Conservation (phyloP, 495 filamentous ascomycete genomes). For the Xylaria scruposa region DNA sequence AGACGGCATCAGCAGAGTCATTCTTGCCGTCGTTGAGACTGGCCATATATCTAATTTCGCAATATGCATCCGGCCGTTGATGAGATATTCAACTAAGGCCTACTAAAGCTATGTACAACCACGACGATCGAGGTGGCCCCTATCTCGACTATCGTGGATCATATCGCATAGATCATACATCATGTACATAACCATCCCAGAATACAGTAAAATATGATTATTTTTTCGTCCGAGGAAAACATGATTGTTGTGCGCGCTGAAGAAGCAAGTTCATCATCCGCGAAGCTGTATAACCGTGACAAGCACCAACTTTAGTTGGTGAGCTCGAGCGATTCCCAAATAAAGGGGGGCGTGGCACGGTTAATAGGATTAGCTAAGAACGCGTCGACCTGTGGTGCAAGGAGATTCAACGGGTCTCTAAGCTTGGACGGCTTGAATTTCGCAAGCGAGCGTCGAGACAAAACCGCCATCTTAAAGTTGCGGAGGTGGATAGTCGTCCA, state of each 20-base stretch:
- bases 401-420: constrained; percentile 23
- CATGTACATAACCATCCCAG: not conserved
- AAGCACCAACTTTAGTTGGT: too few relatives aligned
- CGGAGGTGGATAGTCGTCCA: constrained; percentile 2
- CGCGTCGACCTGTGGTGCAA: not conserved
- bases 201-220: constrained; percentile 12
- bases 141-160: constrained; percentile 7
- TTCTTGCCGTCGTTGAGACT: not conserved
- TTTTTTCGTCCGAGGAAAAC: not conserved
- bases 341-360: too few relatives aligned
- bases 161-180: constrained; percentile 7
- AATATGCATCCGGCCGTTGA: not conserved
- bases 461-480: not conserved
- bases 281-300: not conserved
- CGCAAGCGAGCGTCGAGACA: constrained; percentile 26
- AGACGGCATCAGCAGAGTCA: not conserved
- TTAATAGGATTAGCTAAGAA: constrained; percentile 18
- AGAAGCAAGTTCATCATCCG: not conserved
- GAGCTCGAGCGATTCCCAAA: too few relatives aligned
- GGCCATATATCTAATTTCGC: not conserved
- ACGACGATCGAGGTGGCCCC: not conserved
- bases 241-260: not conserved
- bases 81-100: not conserved
- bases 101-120: not conserved
- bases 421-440: constrained; percentile 21